Base-by-base conservation (phyloP, 2,329 filamentous ascomycete genomes). In the Aureobasidium sp. region DNA sequence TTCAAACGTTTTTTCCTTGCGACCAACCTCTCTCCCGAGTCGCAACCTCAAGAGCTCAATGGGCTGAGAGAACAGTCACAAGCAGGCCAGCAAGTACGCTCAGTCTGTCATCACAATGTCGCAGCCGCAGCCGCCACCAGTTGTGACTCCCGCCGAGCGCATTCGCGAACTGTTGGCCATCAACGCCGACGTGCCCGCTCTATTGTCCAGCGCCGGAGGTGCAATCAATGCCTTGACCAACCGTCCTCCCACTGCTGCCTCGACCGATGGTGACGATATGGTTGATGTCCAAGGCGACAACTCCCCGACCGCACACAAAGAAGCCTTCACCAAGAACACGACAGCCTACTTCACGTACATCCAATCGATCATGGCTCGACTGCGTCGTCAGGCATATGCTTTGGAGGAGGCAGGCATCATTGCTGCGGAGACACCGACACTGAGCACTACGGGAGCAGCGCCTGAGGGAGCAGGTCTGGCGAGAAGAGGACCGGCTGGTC, bases 321-420 rank as follows among this genome's bases (percentile, higher is more conserved):
- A 77, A 4, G 81, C 84, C 1, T 84, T 86, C 67, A 86, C 81
- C 82, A 66, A 74, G 41, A 74, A 80, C 36, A 77, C 77, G 1
- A 71, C 75, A 59, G 79, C 83, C 8, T 94, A 93, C 73, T 86
- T 94, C 66, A 80, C 81, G 0, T 86, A 86, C 2, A 79, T 97
- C 3, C 89, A 91, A 65, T 82, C 81, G 7, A 83, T 94, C 55
- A 87, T 90, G 69, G 88, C 91, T 11, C 80, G 84, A 49, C 83
- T 95, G 59, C 87, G 88, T 64, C 81, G 87, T 42, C 87, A 91
- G 70, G 87, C 92, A 50, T 86, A 88, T 71, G 90, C 88, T 0
- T 78, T 96, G 3, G 90, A 95, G 72, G 90, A 96, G 74, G 89
- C 88, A 0, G 84, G 85, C 44, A 89, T 95, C 65, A 84, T 95